Evolutionary conservation across 169 alveolate genomes (phyloP).

Genomic region (Cryptosporidium ubiquitum): DNA sequence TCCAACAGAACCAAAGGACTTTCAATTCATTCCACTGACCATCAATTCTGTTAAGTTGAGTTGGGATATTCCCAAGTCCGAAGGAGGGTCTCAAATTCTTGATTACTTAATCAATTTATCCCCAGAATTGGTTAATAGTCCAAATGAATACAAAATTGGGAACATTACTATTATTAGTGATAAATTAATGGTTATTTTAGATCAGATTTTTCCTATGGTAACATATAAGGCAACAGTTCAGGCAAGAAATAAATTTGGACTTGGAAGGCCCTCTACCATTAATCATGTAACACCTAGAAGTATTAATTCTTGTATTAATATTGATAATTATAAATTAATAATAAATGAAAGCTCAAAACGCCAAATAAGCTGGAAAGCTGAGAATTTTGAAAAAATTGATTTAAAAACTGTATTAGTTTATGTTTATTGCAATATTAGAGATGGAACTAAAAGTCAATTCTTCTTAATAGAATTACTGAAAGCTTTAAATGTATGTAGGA

Average conservation of each 20-base stretch:
- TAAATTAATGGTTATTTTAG: conserved; percentile 16
- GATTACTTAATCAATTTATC: conserved; percentile 6
- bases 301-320: background rate
- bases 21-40: conserved; percentile 41
- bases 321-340: background rate
- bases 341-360: conserved; percentile 15
- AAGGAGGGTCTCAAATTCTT: conserved; percentile 27
- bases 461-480: background rate
- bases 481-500: background rate
- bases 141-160: background rate
- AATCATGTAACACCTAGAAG: background rate
- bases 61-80: conserved; percentile 19
- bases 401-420: background rate
- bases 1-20: conserved; percentile 25
- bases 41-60: conserved; percentile 19
- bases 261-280: conserved; percentile 21
- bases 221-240: conserved; percentile 9
- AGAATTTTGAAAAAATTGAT: background rate
- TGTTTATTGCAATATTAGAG: conserved; percentile 12
- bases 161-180: background rate
- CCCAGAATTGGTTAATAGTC: conserved; percentile 2
- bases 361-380: conserved; percentile 11
- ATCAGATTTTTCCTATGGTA: conserved; percentile 8
- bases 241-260: conserved; percentile 53
- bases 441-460: background rate